Percentiles rank a stretch among this genome's conserved stretches.
Conservation (phyloP, 1,284 basidiomycete species). For the Papiliotrema laurentii region DNA sequence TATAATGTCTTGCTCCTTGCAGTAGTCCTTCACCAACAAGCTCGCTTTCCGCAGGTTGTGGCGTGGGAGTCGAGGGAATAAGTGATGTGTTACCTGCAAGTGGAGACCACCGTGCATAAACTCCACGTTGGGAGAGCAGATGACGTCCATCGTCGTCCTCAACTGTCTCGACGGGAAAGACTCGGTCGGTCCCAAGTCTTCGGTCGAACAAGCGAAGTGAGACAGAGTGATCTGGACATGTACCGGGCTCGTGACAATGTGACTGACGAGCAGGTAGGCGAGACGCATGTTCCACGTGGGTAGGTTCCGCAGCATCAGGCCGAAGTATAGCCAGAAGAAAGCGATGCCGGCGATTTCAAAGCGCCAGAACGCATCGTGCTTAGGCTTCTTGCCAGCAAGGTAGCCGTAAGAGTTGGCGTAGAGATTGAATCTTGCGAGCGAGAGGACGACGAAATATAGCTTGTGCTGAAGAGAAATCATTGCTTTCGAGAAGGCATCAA, state of each 20-base stretch:
- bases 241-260: conserved; percentile 54
- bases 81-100: conserved; percentile 93
- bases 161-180: conserved; percentile 90
- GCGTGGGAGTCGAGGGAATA: conserved; percentile 90
- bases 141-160: conserved; percentile 92
- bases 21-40: conserved; percentile 76
- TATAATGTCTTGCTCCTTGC: conserved; percentile 71
- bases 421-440: conserved; percentile 91
- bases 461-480: conserved; percentile 81
- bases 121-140: conserved; percentile 74
- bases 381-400: conserved; percentile 54
- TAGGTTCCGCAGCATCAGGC: conserved; percentile 47
- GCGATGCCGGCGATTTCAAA: conserved; percentile 52
- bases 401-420: conserved; percentile 82
- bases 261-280: conserved; percentile 53
- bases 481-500: conserved; percentile 66
- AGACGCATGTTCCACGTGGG: conserved; percentile 48
- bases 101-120: conserved; percentile 91
- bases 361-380: conserved; percentile 41
- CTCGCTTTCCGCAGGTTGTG: conserved; percentile 85
- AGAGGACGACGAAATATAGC: conserved; percentile 88
- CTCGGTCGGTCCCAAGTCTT: conserved; percentile 82
- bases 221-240: conserved; percentile 87
- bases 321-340: conserved; percentile 55
- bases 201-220: conserved; percentile 93